Evolutionary conservation across 148 eudicot genomes (phyloP).

Genomic region (Chenopodium formosanum): DNA sequence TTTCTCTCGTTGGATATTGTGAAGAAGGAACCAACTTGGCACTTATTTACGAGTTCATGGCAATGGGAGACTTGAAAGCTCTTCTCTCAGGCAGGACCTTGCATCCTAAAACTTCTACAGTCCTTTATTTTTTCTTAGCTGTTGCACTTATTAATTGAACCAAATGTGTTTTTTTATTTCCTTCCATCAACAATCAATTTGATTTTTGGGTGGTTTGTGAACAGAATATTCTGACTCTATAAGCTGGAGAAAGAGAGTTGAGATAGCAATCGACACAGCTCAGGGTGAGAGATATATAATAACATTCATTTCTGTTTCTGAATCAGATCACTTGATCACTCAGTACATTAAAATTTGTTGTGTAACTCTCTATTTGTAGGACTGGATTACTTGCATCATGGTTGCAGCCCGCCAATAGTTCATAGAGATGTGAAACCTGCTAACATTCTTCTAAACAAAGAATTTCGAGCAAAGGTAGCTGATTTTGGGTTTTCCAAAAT

Average conservation of each 20-base stretch:
- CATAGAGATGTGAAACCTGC: constrained; percentile 47
- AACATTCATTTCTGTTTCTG: not conserved
- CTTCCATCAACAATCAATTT: not conserved
- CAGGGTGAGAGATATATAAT: constrained; percentile 30
- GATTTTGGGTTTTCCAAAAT: constrained; percentile 45
- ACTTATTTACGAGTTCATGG: constrained; percentile 55
- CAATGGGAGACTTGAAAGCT: constrained; percentile 38
- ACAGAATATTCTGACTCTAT: constrained; percentile 26
- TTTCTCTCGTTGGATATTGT: constrained; percentile 51
- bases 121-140: not conserved
- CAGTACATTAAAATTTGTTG: not conserved
- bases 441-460: constrained; percentile 37
- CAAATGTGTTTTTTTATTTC: not conserved
- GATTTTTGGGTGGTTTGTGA: not conserved
- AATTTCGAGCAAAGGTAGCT: constrained; percentile 37
- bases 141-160: not conserved
- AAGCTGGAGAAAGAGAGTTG: constrained; percentile 47
- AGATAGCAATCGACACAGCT: constrained; percentile 44
- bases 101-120: not conserved
- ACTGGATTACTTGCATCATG: constrained; percentile 46
- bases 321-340: not conserved
- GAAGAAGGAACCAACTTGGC: constrained; percentile 39
- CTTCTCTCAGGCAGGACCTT: constrained; percentile 31
- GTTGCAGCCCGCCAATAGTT: constrained; percentile 42
- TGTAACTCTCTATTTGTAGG: constrained; percentile 24